Evolutionary conservation across 768 basidiomycete species (phyloP), one percentile per base, ranked within the genome.

Genomic region (Leccinum sublutescens): DNA sequence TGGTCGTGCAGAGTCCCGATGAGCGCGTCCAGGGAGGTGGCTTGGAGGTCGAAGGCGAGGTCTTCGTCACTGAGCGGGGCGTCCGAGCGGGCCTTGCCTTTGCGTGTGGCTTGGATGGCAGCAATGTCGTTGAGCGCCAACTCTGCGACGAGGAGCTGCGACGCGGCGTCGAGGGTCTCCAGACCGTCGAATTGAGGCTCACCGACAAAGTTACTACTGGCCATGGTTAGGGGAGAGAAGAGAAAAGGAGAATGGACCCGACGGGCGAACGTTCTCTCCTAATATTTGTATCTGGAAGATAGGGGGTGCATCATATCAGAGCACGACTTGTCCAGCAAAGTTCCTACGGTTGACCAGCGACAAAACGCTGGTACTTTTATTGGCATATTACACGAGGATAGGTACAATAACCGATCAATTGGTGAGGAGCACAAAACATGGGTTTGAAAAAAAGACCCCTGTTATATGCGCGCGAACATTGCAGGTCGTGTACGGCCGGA

Each of bases 121-220:
- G 69, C 73, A 21, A 80, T 73, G 56, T 82, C 81, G n/a, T 75
- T 68, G 34, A 82, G 73, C 3, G 66, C 62, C 48, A 82, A 73
- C 55, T 77, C 70, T 1, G 77, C 75, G 36, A 79, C 74, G 48
- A 83, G 71, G 8, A 76, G 64, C 23, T 75, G 68, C 19, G 77
- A 75, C 10, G 72, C 75, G 2, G 66, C n/a, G 59, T 82, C 80
- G 12, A 29, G 19, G 52, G 3, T 17, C 31, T 19, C 38, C 17
- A n/a, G 50, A 11, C 54, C 64, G 48, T 36, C 12, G 60, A 21
- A 43, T 12, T 62, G 58, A 45, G 29, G 17, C 58, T 68, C 68
- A 40, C 53, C 50, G 54, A 43, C 54, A 66, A 56, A 62, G 59
- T 34, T 53, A 33, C 58, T 50, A 36, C 55, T 55, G 23, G 19